Percentiles rank a stretch among this genome's conserved stretches.
These are phyloP conservation scores for Elongisporangium anandrum DNA, from an alignment of 352 stramenopile genomes.

Conservation along the genomic window DNA sequence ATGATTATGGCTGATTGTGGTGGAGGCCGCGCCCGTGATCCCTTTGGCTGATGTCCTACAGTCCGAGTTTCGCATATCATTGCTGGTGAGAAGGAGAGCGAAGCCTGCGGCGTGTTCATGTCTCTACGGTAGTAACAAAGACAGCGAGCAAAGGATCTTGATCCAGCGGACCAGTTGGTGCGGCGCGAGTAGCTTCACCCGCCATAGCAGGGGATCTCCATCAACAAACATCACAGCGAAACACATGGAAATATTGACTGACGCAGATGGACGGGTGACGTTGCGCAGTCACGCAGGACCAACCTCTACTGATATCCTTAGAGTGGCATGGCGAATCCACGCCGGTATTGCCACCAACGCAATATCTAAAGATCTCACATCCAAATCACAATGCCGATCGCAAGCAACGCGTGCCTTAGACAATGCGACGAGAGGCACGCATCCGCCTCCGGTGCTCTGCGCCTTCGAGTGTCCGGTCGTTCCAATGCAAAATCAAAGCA, in stretches of 20 bases:
- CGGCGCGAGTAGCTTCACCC: neutral
- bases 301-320: neutral
- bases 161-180: neutral
- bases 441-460: neutral
- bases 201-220: neutral
- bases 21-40: neutral
- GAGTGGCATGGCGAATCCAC: neutral
- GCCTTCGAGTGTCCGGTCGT: neutral
- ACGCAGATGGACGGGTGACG: neutral
- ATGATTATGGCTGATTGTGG: neutral
- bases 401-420: neutral
- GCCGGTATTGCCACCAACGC: neutral
- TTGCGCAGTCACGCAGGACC: neutral
- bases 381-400: neutral
- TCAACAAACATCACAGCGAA: neutral
- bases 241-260: neutral
- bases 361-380: neutral
- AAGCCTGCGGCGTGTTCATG: neutral
- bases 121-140: neutral
- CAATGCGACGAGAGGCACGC: neutral
- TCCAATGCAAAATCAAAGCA: neutral
- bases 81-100: neutral
- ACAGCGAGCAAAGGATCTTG: neutral
- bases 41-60: neutral
- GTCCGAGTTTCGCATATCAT: neutral